Percentiles rank a stretch among this genome's conserved stretches.
phyloP scores from a whole-genome alignment of 257 asterid species.

The Penstemon davidsonii region DNA sequence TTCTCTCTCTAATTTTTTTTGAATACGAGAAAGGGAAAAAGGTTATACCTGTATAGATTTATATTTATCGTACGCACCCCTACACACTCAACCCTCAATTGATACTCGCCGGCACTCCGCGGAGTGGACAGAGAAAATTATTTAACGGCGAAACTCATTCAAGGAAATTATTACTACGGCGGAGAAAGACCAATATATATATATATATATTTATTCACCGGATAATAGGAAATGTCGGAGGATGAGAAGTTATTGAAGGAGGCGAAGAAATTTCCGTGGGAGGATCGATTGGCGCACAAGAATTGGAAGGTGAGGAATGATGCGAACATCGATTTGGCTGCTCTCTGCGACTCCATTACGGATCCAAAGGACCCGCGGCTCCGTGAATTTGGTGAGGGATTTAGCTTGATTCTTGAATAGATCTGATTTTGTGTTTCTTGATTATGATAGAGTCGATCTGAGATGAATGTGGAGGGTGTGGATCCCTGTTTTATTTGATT shows the following conservation, averaged over 20 bases:
- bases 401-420: conserved; percentile 33
- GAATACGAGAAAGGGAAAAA: too few relatives aligned
- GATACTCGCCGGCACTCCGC: conserved; percentile 49
- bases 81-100: conserved; percentile 37
- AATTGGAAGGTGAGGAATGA: conserved; percentile 99
- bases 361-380: conserved; percentile 97
- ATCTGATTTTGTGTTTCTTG: conserved; percentile 50
- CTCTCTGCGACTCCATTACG: conserved; percentile 77
- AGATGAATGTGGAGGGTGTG: conserved; percentile 36
- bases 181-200: neutral
- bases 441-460: conserved; percentile 37
- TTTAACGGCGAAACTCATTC: conserved; percentile 8
- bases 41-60: too few relatives aligned
- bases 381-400: conserved; percentile 85
- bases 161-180: conserved; percentile 3
- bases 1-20: too few relatives aligned
- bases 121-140: conserved; percentile 17
- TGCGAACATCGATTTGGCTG: conserved; percentile 92
- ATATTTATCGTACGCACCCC: conserved; percentile 3
- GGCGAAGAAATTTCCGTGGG: conserved; percentile 98
- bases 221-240: conserved; percentile 78
- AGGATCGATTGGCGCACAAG: conserved; percentile 92
- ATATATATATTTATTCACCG: conserved; percentile 16
- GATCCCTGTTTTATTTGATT: conserved; percentile 31
- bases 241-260: conserved; percentile 99